Evolutionary conservation across 257 asterid genomes (phyloP).

Genomic region (Ilex aquifolium): DNA sequence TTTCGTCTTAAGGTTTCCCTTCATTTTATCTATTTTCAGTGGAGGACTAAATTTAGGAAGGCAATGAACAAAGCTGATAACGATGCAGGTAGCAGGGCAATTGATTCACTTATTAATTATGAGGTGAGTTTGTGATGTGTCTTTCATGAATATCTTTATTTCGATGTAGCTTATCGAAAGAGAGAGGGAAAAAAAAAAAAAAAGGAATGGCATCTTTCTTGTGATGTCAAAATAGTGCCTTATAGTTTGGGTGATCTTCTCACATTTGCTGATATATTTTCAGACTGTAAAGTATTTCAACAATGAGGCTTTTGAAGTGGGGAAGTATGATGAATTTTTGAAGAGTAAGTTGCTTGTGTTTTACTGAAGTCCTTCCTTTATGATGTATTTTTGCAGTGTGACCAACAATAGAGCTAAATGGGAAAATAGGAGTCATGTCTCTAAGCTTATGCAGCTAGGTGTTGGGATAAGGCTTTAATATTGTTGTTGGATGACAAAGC

Average conservation of each 20-base stretch:
- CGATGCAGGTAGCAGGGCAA: constrained; percentile 86
- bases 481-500: too few species aligned
- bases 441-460: too few species aligned
- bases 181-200: too few species aligned
- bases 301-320: constrained; percentile 84
- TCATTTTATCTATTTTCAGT: constrained; percentile 39
- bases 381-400: not conserved
- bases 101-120: constrained; percentile 90
- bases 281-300: constrained; percentile 98
- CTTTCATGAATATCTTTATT: constrained; percentile 8
- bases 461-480: not conserved
- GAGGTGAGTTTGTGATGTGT: constrained; percentile 51
- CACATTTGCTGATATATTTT: constrained; percentile 21
- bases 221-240: not conserved
- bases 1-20: constrained; percentile 10
- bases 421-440: not conserved
- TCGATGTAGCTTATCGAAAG: not conserved
- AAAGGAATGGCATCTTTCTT: too few species aligned
- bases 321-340: constrained; percentile 78
- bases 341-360: constrained; percentile 53
- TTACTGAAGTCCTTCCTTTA: constrained; percentile 6
- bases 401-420: not conserved
- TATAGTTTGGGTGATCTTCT: not conserved
- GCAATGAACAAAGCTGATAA: constrained; percentile 96
- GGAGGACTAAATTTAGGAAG: constrained; percentile 98